Conservation (phyloP, 768 basidiomycete genomes). For the Rhizopogon sp. region DNA sequence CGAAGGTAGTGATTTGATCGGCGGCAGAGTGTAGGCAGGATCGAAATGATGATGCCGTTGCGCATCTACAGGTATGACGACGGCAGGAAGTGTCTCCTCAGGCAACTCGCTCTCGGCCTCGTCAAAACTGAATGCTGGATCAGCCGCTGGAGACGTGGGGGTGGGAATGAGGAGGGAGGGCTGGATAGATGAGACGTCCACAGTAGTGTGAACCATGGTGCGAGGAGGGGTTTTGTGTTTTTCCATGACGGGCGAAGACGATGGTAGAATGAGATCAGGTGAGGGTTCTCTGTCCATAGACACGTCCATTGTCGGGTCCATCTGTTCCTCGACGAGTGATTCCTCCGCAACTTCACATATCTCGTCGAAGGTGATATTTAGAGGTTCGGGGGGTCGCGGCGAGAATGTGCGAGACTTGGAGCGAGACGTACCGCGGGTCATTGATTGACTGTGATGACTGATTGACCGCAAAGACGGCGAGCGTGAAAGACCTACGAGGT, state of each 20-base stretch:
- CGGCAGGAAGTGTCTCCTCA: conserved; percentile 13
- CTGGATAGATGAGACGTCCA: conserved; percentile 22
- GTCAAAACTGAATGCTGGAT: conserved; percentile 30
- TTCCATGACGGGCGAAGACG: conserved; percentile 14
- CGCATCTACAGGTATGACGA: conserved; percentile 6
- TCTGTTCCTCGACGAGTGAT: conserved; percentile 4
- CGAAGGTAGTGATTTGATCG: conserved; percentile 46
- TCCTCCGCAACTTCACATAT: conserved; percentile 1
- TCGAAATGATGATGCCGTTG: conserved; percentile 35
- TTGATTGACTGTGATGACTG: conserved; percentile 11
- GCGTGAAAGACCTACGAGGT: conserved; percentile 8
- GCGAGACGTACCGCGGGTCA: conserved; percentile 15
- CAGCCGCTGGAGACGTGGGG: conserved; percentile 28
- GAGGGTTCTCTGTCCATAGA: conserved; percentile 19
- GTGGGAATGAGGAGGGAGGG: conserved; percentile 30
- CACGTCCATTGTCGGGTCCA: conserved; percentile 9
- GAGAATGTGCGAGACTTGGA: conserved; percentile 8
- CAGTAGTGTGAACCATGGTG: conserved; percentile 19
- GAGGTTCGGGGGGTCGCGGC: conserved; percentile 6
- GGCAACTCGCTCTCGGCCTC: conserved; percentile 20
- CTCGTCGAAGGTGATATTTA: not conserved
- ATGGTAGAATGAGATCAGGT: conserved; percentile 17
- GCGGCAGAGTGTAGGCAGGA: conserved; percentile 50
- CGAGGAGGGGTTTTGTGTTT: conserved; percentile 2
- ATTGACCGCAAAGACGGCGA: conserved; percentile 14